These are phyloP conservation scores for Gonapodya prolifera DNA, from an alignment of 192 early-diverging fungal genomes.

Conservation along the genomic window DNA sequence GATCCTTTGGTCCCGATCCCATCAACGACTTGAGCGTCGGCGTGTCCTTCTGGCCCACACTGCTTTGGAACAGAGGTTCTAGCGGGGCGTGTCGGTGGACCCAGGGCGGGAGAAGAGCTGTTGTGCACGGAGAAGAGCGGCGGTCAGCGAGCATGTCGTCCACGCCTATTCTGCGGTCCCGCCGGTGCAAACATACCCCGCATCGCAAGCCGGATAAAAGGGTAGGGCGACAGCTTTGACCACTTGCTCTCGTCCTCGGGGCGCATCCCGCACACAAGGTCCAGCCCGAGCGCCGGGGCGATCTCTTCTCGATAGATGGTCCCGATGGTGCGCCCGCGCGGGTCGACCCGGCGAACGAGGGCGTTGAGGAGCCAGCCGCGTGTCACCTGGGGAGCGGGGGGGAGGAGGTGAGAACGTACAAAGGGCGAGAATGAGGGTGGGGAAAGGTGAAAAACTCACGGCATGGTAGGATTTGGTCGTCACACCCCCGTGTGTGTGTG, in stretches of 20 bases:
- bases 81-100: background rate
- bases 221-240: background rate
- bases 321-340: constrained; percentile 40
- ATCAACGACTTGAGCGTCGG: background rate
- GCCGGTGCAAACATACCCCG: too few relatives aligned
- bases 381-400: too few relatives aligned
- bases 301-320: constrained; percentile 45
- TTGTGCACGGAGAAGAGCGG: too few relatives aligned
- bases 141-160: background rate
- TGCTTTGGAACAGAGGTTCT: background rate
- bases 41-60: background rate
- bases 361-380: constrained; percentile 66
- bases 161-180: too few relatives aligned
- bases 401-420: too few relatives aligned
- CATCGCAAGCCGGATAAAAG: background rate
- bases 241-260: background rate
- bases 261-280: constrained; percentile 33
- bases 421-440: too few relatives aligned
- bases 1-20: background rate
- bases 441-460: constrained; percentile 21
- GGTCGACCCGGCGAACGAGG: constrained; percentile 49
- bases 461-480: background rate
- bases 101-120: background rate
- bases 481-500: constrained; percentile 47
- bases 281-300: constrained; percentile 29